Evolutionary conservation across 164 flowering plant species (phyloP), one percentile per base, ranked within the genome.

Genomic region (Vitis cinerea): DNA sequence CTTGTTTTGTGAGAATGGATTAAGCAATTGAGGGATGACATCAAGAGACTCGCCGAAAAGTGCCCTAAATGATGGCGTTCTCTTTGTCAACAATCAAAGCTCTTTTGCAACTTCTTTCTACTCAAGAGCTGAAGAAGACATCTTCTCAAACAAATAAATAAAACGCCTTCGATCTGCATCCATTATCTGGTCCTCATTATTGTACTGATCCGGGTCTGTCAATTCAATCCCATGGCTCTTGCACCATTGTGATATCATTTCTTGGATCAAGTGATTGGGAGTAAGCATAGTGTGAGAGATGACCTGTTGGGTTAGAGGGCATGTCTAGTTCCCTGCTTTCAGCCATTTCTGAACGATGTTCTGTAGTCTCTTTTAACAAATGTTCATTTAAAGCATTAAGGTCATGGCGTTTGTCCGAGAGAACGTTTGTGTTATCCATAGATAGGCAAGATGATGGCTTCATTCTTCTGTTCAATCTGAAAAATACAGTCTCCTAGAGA

Each of bases 41-140:
- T 83, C 82, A 0, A 56, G 67, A 16, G 82, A 76, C 64, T 88
- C 87, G 2, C 91, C 91, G 60, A 94, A 88, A 5, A 90, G 82
- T 4, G 86, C 84, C 3, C 98, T 88, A 47, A 90, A 86, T 1
- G 90, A 88, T 8, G 93, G 86, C 62, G 68, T 72, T 67, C 77
- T 70, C 74, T 89, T 94, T 8, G 97, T 92, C 75, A 94, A 74
- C 52, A 63, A 50, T 16, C 98, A 81, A 30, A 94, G 84, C 84
- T 90, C 92, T 66, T 80, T 89, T 0, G 92, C 96, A 17, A 92
- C 90, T 63, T 73, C 76, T 59, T 83, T 93, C 71, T 87, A 89
- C 13, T 84, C 88, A 17, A 83, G 6, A 19, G 71, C 30, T 0
- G 83, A 29, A 0, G 84, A 75, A 11, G 86, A 78, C 78, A 89